Conservation (phyloP, 2,329 filamentous ascomycete species). For the Colletotrichum endophyticum region DNA sequence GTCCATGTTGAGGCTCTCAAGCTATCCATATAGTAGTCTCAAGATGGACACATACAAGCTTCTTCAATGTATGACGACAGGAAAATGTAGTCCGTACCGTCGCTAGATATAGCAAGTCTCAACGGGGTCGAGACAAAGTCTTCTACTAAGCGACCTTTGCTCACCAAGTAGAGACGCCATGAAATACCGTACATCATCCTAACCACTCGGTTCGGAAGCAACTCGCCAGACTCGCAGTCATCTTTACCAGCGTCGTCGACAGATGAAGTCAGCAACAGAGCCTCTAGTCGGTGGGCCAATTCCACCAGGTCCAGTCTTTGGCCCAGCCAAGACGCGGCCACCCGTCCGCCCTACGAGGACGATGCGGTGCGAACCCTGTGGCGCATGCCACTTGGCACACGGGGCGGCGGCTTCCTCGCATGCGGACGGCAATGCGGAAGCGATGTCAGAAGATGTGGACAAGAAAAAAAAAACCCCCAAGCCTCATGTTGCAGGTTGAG, state of each 20-base stretch:
- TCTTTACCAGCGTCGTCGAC: neutral
- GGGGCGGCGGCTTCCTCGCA: neutral
- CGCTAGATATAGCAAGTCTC: neutral
- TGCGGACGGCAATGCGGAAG: neutral
- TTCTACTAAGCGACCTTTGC: neutral
- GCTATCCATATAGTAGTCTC: neutral
- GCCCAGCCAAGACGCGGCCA: neutral
- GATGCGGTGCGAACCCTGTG: neutral
- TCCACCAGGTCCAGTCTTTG: neutral
- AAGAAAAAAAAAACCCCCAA: neutral
- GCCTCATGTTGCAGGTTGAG: neutral
- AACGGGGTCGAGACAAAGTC: neutral
- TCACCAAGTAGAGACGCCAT: neutral
- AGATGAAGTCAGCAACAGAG: neutral
- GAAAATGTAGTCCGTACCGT: neutral
- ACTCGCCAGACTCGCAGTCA: neutral
- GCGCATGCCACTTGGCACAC: constrained; percentile 3
- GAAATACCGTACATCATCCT: neutral
- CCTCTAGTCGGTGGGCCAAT: neutral
- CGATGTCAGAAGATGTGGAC: neutral
- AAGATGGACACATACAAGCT: neutral
- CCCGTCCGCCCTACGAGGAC: constrained; percentile 1
- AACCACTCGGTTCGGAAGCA: neutral
- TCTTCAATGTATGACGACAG: neutral
- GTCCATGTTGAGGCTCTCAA: neutral